These are phyloP conservation scores for Leccinum rimulosum DNA, from an alignment of 768 basidiomycete genomes.

Conservation along the genomic window DNA sequence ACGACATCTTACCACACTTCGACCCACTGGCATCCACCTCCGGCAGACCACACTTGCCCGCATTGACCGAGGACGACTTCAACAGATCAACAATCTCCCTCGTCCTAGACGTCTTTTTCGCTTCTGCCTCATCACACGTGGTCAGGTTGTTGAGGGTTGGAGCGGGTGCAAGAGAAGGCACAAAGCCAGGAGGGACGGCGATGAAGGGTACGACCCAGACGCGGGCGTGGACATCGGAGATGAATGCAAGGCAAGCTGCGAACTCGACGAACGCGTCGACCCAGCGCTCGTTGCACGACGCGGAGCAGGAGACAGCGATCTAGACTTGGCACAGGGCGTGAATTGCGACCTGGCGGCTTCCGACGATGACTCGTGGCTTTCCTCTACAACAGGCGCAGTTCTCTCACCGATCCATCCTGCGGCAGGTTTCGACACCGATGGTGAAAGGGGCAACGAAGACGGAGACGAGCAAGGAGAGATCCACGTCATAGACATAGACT, in stretches of 20 bases:
- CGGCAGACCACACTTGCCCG: slow-evolving; percentile 10
- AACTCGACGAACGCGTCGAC: background rate
- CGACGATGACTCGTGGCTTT: background rate
- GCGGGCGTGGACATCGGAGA: too few species aligned
- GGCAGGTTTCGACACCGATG: slow-evolving; percentile 6
- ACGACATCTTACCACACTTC: background rate
- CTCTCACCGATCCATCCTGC: slow-evolving; percentile 6
- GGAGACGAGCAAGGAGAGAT: too few species aligned
- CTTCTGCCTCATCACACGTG: too few species aligned
- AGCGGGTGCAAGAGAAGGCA: too few species aligned
- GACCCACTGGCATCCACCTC: slow-evolving; percentile 11
- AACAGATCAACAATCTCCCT: slow-evolving; percentile 30
- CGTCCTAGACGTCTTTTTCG: slow-evolving; percentile 16
- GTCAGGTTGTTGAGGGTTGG: too few species aligned
- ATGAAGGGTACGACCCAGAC: background rate
- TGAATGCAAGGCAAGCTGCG: too few species aligned
- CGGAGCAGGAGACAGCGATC: slow-evolving; percentile 18
- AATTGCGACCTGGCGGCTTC: background rate
- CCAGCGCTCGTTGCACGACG: background rate
- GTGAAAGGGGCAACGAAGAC: slow-evolving; percentile 12
- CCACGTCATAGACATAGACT: background rate
- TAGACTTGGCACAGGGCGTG: slow-evolving; percentile 8
- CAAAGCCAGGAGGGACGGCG: background rate
- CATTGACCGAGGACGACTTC: slow-evolving; percentile 26
- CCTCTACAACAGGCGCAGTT: background rate